A percentile compares a stretch with the other conserved stretches of the same genome.
These are phyloP conservation scores for Candida tibetensis DNA, from an alignment of 805 yeast genomes.

Conservation along the genomic window DNA sequence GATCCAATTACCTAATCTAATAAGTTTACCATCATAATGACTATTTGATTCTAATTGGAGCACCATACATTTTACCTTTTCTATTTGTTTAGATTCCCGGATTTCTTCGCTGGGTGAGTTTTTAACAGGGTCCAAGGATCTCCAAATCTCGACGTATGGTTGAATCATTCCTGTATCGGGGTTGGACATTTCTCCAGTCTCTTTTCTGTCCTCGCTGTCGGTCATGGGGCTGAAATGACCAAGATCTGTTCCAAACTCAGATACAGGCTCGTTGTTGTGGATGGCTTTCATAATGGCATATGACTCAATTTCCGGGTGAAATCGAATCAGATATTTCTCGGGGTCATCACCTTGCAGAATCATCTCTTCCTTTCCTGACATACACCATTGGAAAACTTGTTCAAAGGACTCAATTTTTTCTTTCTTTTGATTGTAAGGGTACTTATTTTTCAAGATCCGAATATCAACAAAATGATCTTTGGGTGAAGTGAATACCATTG, in stretches of 20 bases:
- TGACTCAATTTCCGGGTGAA: slow-evolving; percentile 39
- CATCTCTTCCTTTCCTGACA: slow-evolving; percentile 45
- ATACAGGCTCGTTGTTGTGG: slow-evolving; percentile 29
- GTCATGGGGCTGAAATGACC: slow-evolving; percentile 44
- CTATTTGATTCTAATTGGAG: slow-evolving; percentile 21
- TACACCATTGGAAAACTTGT: slow-evolving; percentile 53
- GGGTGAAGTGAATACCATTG: slow-evolving; percentile 48
- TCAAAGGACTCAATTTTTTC: slow-evolving; percentile 6
- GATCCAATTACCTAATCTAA: slow-evolving; percentile 49
- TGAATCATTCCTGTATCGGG: slow-evolving; percentile 41
- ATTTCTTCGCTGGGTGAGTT: slow-evolving; percentile 27
- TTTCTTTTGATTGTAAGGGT: slow-evolving; percentile 3
- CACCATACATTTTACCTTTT: slow-evolving; percentile 12
- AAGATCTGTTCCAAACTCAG: slow-evolving; percentile 36
- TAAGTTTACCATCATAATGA: slow-evolving; percentile 41
- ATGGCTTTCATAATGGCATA: slow-evolving; percentile 29
- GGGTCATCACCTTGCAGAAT: background rate
- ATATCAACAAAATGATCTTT: slow-evolving; percentile 47
- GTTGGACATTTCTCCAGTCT: slow-evolving; percentile 49
- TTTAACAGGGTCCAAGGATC: slow-evolving; percentile 41
- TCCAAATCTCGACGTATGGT: slow-evolving; percentile 55
- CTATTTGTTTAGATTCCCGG: slow-evolving; percentile 15
- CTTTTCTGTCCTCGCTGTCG: slow-evolving; percentile 42
- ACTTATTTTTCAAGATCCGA: slow-evolving; percentile 22
- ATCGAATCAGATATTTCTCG: background rate